phyloP scores from a whole-genome alignment of 2,329 filamentous ascomycete genomes.

The Colletotrichum sp. region DNA sequence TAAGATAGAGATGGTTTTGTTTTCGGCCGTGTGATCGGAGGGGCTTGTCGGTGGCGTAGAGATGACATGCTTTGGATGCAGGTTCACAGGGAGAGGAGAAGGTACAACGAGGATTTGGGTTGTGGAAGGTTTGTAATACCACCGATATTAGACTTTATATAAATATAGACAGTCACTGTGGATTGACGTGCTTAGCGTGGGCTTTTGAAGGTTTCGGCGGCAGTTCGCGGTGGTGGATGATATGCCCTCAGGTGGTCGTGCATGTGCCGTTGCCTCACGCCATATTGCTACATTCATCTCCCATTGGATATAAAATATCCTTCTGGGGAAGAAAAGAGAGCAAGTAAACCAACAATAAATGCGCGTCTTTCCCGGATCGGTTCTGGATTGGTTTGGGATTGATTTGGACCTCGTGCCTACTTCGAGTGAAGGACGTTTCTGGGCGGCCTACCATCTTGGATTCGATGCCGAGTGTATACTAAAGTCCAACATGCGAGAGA shows the following conservation, averaged over 20 bases:
- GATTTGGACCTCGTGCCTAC: too few relatives aligned
- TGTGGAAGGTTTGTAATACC: not conserved
- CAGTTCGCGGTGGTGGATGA: not conserved
- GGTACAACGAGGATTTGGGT: not conserved
- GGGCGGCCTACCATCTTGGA: not conserved
- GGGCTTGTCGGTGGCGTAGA: fast-evolving
- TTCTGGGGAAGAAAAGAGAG: too few relatives aligned
- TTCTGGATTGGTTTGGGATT: too few relatives aligned
- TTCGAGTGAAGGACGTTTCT: not conserved
- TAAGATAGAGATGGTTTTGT: not conserved
- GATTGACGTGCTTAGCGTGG: not conserved
- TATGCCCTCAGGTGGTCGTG: not conserved
- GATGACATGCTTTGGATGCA: not conserved
- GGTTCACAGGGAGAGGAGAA: too few relatives aligned
- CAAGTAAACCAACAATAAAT: too few relatives aligned
- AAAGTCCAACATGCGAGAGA: fast-evolving
- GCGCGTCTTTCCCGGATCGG: too few relatives aligned
- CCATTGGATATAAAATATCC: not conserved
- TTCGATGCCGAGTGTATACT: not conserved
- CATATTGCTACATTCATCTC: not conserved
- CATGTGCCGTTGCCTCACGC: not conserved
- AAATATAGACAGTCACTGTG: fast-evolving
- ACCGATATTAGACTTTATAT: not conserved
- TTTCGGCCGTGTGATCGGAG: fast-evolving
- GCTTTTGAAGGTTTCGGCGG: not conserved